Conservation (phyloP, 306 rosid genomes). For the Crotalaria pallida region DNA sequence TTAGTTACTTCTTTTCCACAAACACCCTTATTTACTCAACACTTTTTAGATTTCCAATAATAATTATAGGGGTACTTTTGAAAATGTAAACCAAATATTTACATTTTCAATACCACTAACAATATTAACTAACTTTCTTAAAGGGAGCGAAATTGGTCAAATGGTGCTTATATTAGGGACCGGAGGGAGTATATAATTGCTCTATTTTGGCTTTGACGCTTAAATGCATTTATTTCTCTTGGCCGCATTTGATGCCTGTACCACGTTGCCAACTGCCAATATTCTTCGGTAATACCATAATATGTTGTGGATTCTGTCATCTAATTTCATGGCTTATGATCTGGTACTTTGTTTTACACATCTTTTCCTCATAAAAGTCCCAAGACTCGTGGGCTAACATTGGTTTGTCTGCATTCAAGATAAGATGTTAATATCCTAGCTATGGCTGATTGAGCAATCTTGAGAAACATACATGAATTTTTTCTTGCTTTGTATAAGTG, state of each 20-base stretch:
- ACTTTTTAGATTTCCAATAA: too few species aligned
- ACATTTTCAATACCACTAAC: too few species aligned
- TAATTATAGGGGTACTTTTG: too few species aligned
- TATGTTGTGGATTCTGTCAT: not conserved
- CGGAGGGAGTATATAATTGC: not conserved
- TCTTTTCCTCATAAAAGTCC: not conserved
- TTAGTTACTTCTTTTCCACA: too few species aligned
- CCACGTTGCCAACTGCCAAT: not conserved
- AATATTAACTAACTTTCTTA: too few species aligned
- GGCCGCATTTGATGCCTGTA: not conserved
- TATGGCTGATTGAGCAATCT: not conserved
- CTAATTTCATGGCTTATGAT: not conserved
- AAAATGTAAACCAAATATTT: too few species aligned
- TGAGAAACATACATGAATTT: not conserved
- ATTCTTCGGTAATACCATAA: not conserved
- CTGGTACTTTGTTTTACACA: not conserved
- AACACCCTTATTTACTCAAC: too few species aligned
- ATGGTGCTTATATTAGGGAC: too few species aligned
- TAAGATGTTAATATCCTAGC: not conserved
- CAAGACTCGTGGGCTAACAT: not conserved
- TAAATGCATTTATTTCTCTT: not conserved
- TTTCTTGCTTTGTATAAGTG: not conserved
- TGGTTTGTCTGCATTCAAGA: not conserved
- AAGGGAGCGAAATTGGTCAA: too few species aligned
- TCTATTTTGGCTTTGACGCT: not conserved